Base-by-base conservation (phyloP, 2,329 filamentous ascomycete species). In the Didymosphaeria variabile region DNA sequence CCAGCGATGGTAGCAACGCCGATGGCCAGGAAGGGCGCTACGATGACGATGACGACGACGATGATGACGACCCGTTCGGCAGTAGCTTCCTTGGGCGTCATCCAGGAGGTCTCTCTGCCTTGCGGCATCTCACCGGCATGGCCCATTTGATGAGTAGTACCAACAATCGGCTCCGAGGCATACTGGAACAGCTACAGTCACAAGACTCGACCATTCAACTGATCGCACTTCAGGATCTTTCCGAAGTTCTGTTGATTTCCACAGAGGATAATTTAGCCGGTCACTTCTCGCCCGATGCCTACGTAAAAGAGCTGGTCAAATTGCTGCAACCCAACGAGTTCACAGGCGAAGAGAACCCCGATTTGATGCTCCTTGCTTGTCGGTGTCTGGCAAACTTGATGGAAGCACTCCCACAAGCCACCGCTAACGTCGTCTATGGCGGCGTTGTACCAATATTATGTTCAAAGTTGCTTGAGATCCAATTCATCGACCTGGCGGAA, bases 221-320 rank as follows among this genome's bases (percentile, higher is more conserved):
- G 67, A 93, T 97, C 72, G 95, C 94, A 31, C 82, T 99, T 32
- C 92, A 97, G 78, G 94, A 98, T 69, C 84, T 99, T 7, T 97
- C 94, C 0, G 94, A 99, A 78, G 90, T 98, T 57, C 83, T 99
- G 5, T 84, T 99, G 32, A 92, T 99, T 40, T 97, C 94, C 12
- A 98, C 95, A 68, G 95, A 99, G 79, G 95, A 99, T 75, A 97
- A 96, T 67, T 85, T 99, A 12, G 92, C 94, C 1, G 95, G 95
- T 5, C 93, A 97, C 73, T 98, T 99, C 77, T 92, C 92, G 0
- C 93, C 95, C 2, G 95, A 99, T 79, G 87, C 92, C 9, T 98
- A 95, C 74, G 93, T 99, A 58, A 97, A 97, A 80, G 95, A 99
- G 79, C 84, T 99, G 55, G 93, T 99, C 51, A 81, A 85, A 13